A percentile compares a stretch with the other conserved stretches of the same genome.
phyloP scores from a whole-genome alignment of 2,329 filamentous ascomycete species.

The Colletotrichum sp. region DNA sequence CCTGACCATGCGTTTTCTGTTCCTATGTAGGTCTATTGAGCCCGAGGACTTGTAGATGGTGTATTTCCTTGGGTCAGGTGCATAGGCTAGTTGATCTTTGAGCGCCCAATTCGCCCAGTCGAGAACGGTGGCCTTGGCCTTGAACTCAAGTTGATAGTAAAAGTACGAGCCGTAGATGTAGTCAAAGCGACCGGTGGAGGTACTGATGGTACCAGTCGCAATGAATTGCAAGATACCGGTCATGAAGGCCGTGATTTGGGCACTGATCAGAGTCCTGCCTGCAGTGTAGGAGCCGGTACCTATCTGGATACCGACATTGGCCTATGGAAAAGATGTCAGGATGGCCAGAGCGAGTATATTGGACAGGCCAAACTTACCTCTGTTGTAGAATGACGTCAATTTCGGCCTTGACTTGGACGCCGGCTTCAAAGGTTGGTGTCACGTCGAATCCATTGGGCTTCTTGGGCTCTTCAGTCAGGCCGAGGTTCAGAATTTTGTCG shows the following conservation, averaged over 20 bases:
- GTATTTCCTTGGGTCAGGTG: not conserved
- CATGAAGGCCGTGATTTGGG: not conserved
- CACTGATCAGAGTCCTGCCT: not conserved
- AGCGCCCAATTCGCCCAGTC: conserved; percentile 2
- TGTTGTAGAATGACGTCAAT: not conserved
- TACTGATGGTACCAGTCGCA: not conserved
- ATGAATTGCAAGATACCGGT: not conserved
- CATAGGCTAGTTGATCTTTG: not conserved
- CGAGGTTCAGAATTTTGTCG: not conserved
- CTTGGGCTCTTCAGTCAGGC: not conserved
- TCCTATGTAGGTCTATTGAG: not conserved
- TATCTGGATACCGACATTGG: conserved; percentile 6
- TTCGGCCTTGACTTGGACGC: not conserved
- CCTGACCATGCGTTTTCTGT: not conserved
- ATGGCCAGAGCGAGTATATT: not conserved
- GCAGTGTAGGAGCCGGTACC: not conserved
- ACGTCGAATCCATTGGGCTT: not conserved
- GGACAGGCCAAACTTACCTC: not conserved
- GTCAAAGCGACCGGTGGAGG: not conserved
- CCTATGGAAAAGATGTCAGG: not conserved
- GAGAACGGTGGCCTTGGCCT: not conserved
- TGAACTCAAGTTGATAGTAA: not conserved
- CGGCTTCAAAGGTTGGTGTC: not conserved
- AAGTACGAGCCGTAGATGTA: not conserved
- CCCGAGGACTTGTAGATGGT: not conserved